Evolutionary conservation across 2,329 filamentous ascomycete species (phyloP), one percentile per base, ranked within the genome.

Genomic region (Diaporthe sp.): DNA sequence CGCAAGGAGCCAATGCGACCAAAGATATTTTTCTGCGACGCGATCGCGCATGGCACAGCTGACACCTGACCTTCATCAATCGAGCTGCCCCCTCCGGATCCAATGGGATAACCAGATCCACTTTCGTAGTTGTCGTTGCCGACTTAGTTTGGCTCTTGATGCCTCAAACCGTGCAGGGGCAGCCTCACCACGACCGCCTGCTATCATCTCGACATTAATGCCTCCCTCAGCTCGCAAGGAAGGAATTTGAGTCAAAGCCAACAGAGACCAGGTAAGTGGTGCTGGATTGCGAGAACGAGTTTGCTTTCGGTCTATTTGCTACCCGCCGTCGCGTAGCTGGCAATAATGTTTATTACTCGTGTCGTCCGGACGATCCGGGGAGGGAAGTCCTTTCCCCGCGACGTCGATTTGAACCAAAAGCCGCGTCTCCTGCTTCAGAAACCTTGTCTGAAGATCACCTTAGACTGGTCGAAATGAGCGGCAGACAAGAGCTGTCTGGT

Each of bases 1-100:
- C 65, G 65, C 31, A 53, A 42, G 65, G 46, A 53, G 53, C 46
- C 65, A 68, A 42, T 68, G 46, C 49, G 53, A 55, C 65, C 46
- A 6, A 68, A 42, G 31, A 53, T 53, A 68, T 53, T 68, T 53
- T 28, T 53, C 46, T 68, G 65, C 65, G 65, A 68, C 65, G 65
- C 65, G 65, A 68, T 22, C 46, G 65, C 65, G 65, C 46, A 51
- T 19, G 46, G 44, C 62, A 28, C 46, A n/a, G 31, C 13, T 42
- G 46, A 19, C 6, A 53, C 31, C 46, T 53, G 65, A 68, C 65
- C 31, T 68, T 68, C 65, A 53, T 68, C 65, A 68, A 55, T 68
- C 65, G 22, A 53, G 22, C 46, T 28, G 31, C 22, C 46, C 65
- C 46, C 31, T 51, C n/a, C 8, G 12, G 22, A 39, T 25, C 65